phyloP scores from a whole-genome alignment of 805 yeast species.

The Scheffersomyces lignosus region DNA sequence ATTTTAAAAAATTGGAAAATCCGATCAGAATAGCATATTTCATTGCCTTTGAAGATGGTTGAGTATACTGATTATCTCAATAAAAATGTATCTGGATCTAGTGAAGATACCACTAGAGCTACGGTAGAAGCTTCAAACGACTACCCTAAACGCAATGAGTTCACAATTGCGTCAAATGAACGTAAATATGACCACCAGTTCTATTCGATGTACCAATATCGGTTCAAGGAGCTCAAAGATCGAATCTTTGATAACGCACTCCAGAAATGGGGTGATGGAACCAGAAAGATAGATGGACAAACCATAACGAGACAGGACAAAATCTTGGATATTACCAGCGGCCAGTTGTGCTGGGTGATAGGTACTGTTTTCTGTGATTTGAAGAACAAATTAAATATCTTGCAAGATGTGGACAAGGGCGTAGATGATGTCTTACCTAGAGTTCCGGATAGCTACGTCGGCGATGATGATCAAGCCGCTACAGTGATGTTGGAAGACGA shows the following conservation, averaged over 20 bases:
- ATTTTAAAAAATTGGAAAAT: too few relatives aligned
- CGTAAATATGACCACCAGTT: slow-evolving; percentile 41
- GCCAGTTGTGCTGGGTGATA: slow-evolving; percentile 72
- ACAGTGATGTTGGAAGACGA: slow-evolving; percentile 85
- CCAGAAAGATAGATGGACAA: slow-evolving; percentile 32
- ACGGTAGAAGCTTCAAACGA: neutral
- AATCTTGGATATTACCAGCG: slow-evolving; percentile 59
- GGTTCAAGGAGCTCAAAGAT: slow-evolving; percentile 31
- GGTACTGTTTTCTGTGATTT: slow-evolving; percentile 87
- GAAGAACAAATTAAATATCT: slow-evolving; percentile 80
- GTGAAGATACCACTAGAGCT: neutral
- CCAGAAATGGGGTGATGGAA: slow-evolving; percentile 56
- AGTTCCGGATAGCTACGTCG: slow-evolving; percentile 31
- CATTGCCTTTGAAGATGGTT: too few relatives aligned
- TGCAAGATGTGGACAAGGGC: slow-evolving; percentile 72
- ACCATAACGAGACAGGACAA: slow-evolving; percentile 34
- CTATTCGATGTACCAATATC: slow-evolving; percentile 43
- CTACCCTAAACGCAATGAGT: slow-evolving; percentile 16
- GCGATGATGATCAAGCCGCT: slow-evolving; percentile 50
- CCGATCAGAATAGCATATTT: too few relatives aligned
- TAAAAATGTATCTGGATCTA: neutral
- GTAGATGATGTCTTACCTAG: slow-evolving; percentile 50
- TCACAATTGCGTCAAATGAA: slow-evolving; percentile 15
- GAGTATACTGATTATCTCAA: slow-evolving; percentile 6
- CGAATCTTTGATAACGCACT: slow-evolving; percentile 35